phyloP scores from a whole-genome alignment of 768 basidiomycete genomes.

The Suillus americanus region DNA sequence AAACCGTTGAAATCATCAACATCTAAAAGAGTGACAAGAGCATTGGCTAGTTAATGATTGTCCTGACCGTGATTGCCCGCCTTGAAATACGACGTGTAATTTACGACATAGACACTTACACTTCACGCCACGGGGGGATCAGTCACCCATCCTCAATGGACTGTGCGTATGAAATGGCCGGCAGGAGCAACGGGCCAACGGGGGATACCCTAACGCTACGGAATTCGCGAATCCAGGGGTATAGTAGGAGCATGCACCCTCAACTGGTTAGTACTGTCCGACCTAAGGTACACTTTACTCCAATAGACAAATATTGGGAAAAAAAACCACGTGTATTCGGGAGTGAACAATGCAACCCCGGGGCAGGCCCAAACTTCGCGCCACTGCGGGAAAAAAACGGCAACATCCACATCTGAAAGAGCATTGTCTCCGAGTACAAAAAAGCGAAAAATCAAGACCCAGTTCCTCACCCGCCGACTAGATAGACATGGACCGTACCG shows the following conservation, averaged over 20 bases:
- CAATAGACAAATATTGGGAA: neutral
- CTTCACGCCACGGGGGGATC: neutral
- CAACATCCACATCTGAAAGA: neutral
- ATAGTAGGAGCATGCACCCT: neutral
- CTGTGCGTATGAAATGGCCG: neutral
- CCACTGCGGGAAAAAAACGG: neutral
- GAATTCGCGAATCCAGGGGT: neutral
- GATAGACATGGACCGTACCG: constrained; percentile 13
- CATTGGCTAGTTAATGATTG: neutral
- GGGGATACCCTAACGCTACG: neutral
- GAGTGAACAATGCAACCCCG: neutral
- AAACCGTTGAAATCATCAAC: neutral
- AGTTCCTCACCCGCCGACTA: constrained; percentile 3
- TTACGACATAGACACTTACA: neutral
- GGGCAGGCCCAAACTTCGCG: neutral
- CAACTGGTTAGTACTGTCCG: neutral
- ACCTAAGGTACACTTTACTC: neutral
- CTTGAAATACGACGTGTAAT: neutral
- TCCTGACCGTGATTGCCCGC: neutral
- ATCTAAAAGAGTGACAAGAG: neutral
- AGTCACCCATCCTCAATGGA: neutral
- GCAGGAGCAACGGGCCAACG: neutral
- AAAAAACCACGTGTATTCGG: neutral
- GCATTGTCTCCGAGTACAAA: neutral
- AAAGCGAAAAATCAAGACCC: neutral